Conservation (phyloP, 2,329 filamentous ascomycete genomes). For the Pseudogymnoascus sp. region DNA sequence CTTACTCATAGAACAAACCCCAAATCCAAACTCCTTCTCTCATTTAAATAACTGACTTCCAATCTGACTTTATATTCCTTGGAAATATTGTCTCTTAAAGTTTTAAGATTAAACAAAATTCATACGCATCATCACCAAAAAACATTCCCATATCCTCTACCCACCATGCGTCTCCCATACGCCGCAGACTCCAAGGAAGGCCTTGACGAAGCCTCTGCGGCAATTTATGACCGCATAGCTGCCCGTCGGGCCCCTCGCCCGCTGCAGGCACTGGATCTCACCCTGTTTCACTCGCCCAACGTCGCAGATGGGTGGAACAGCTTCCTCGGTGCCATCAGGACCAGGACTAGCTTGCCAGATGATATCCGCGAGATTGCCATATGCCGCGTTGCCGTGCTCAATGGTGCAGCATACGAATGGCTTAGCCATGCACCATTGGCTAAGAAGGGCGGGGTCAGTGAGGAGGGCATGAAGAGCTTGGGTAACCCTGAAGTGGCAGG, state of each 20-base stretch:
- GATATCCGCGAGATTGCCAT: constrained; percentile 71
- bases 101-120: not conserved
- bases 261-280: constrained; percentile 66
- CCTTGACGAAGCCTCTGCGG: constrained; percentile 40
- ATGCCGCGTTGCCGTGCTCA: constrained; percentile 71
- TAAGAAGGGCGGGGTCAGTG: constrained; percentile 24
- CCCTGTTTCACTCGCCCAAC: constrained; percentile 65
- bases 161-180: constrained; percentile 60
- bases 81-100: not conserved
- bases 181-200: constrained; percentile 38
- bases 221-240: constrained; percentile 55
- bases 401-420: constrained; percentile 82
- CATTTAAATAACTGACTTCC: not conserved
- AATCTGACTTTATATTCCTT: not conserved
- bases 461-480: constrained; percentile 24
- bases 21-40: not conserved
- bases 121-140: not conserved
- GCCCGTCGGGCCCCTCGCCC: constrained; percentile 61
- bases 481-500: constrained; percentile 25
- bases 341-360: constrained; percentile 41
- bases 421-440: constrained; percentile 62
- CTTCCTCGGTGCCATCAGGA: constrained; percentile 58
- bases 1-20: not conserved
- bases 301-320: constrained; percentile 71
- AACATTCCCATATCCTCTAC: not conserved